A percentile compares a stretch with the other conserved stretches of the same genome.
These are phyloP conservation scores for Eimeria maxima DNA, from an alignment of 169 alveolate genomes.

Conservation along the genomic window DNA sequence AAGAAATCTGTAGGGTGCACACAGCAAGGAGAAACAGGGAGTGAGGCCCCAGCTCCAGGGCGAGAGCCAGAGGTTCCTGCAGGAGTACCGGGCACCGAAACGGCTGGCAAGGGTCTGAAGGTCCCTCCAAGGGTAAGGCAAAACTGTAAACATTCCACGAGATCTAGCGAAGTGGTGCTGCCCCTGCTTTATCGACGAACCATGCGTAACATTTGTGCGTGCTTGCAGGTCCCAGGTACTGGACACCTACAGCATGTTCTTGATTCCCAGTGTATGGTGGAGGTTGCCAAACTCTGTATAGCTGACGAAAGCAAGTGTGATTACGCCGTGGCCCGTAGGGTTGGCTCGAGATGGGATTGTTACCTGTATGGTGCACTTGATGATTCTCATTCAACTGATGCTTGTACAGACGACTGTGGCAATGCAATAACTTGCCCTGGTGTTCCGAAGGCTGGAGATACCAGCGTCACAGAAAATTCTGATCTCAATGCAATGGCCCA, in stretches of 20 bases:
- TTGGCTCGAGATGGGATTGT: neutral
- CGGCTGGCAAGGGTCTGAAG: neutral
- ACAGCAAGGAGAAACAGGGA: neutral
- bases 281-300: neutral
- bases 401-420: constrained; percentile 22
- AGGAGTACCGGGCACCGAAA: neutral
- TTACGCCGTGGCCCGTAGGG: constrained; percentile 19
- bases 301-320: constrained; percentile 7
- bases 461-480: neutral
- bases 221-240: constrained; percentile 43
- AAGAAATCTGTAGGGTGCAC: neutral
- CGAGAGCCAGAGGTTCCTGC: neutral
- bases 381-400: neutral
- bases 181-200: neutral
- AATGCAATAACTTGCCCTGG: neutral
- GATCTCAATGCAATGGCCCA: neutral
- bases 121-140: neutral
- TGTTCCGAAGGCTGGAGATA: neutral
- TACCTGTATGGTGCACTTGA: neutral
- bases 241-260: neutral
- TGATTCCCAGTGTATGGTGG: constrained; percentile 5
- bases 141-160: neutral
- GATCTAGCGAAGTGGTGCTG: neutral
- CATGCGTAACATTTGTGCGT: neutral
- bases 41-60: neutral